A percentile compares a stretch with the other conserved stretches of the same genome.
These are phyloP conservation scores for Eucalyptus brandiana DNA, from an alignment of 345 rosid species.

Conservation along the genomic window DNA sequence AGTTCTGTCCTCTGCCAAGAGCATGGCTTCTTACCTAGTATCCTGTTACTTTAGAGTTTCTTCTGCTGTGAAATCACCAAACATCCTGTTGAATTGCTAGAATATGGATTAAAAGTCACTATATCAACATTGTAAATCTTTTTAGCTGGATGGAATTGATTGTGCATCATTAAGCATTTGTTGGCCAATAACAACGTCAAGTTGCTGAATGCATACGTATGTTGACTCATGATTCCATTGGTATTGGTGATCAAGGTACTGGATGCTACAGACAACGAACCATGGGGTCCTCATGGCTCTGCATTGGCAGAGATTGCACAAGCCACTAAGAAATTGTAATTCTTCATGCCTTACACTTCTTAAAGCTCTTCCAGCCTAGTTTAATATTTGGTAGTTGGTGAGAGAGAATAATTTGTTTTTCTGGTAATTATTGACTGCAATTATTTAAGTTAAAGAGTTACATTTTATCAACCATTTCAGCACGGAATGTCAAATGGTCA, in stretches of 20 bases:
- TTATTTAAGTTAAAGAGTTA: not conserved
- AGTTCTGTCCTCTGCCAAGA: not conserved
- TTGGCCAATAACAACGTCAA: not conserved
- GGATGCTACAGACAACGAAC: conserved; percentile 97
- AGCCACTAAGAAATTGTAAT: conserved; percentile 87
- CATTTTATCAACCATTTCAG: conserved; percentile 12
- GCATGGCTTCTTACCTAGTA: not conserved
- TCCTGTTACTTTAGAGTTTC: not conserved
- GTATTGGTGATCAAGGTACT: conserved; percentile 44
- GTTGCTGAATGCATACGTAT: not conserved
- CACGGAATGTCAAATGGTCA: conserved; percentile 89
- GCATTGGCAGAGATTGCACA: conserved; percentile 89
- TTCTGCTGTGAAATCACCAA: not conserved
- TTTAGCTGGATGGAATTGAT: not conserved
- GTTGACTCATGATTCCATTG: not conserved
- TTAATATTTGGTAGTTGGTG: not conserved
- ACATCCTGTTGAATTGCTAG: not conserved
- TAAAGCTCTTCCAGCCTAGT: not conserved
- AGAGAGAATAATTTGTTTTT: not conserved
- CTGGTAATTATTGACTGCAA: not conserved
- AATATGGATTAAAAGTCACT: not conserved
- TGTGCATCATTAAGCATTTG: not conserved
- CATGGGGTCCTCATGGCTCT: conserved; percentile 99
- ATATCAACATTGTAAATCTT: not conserved
- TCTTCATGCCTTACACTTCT: not conserved